A percentile compares a stretch with the other conserved stretches of the same genome.
Evolutionary conservation across 2,329 filamentous ascomycete genomes (phyloP).

Genomic region (Alternaria sp.): DNA sequence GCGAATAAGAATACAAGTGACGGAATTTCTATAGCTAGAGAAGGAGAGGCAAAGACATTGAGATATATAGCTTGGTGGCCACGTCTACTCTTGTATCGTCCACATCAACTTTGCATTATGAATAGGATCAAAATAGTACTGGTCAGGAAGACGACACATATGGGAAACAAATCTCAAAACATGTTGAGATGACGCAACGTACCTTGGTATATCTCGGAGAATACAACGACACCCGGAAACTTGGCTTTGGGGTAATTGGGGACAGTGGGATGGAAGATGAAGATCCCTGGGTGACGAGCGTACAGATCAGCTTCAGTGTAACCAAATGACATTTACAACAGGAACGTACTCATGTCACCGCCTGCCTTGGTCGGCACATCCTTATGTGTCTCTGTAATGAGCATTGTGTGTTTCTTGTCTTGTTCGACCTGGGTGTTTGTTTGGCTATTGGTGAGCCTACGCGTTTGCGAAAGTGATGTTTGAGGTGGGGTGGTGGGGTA

Average conservation of each 20-base stretch:
- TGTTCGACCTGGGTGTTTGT: not conserved
- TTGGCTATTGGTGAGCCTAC: constrained; percentile 8
- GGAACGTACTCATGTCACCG: constrained; percentile 65
- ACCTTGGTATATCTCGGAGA: constrained; percentile 97
- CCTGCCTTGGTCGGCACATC: constrained; percentile 68
- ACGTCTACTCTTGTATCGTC: not conserved
- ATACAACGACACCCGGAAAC: constrained; percentile 88
- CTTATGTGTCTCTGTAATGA: constrained; percentile 66
- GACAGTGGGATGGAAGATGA: constrained; percentile 86
- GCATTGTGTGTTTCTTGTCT: constrained; percentile 54
- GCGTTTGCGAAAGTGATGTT: constrained; percentile 5
- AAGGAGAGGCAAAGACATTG: not conserved
- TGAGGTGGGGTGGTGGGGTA: constrained; percentile 30
- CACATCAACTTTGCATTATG: not conserved
- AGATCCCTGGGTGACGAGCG: constrained; percentile 70
- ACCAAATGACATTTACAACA: constrained; percentile 11
- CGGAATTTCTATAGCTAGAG: not conserved
- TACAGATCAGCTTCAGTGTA: constrained; percentile 2
- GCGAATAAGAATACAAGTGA: not conserved
- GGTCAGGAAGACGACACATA: not conserved
- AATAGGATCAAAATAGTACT: not conserved
- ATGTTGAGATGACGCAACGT: constrained; percentile 12
- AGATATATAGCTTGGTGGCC: not conserved
- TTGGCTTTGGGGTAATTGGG: constrained; percentile 87
- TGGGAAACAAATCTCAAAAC: not conserved